These are phyloP conservation scores for Citrus inodora DNA, from an alignment of 345 rosid genomes.

Conservation along the genomic window DNA sequence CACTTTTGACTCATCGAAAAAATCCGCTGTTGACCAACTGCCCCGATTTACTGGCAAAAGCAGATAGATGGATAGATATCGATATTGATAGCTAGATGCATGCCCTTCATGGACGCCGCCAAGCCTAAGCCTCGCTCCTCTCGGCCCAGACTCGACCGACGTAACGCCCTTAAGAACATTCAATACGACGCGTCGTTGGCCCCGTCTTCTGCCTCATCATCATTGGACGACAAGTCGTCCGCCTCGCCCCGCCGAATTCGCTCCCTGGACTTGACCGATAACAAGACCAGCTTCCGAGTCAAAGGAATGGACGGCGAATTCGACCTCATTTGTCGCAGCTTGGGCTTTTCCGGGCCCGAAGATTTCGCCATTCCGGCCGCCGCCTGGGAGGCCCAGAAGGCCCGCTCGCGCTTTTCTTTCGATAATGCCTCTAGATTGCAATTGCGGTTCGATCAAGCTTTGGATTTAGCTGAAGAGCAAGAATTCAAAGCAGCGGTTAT, in stretches of 20 bases:
- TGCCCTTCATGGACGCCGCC: conserved; percentile 28
- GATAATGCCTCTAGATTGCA: conserved; percentile 36
- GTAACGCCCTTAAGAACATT: conserved; percentile 58
- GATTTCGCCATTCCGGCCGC: conserved; percentile 71
- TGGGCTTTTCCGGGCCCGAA: conserved; percentile 67
- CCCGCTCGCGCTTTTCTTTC: conserved; percentile 56
- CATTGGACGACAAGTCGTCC: conserved; percentile 39
- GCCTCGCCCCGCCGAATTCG: conserved; percentile 44
- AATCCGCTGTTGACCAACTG: not conserved
- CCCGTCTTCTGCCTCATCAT: conserved; percentile 24
- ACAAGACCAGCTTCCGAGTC: conserved; percentile 64
- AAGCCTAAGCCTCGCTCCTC: conserved; percentile 21
- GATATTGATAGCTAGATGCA: not conserved
- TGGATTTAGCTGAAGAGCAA: not conserved
- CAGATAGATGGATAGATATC: too few relatives aligned
- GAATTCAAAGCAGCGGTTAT: not conserved
- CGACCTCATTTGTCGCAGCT: conserved; percentile 45
- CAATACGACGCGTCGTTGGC: conserved; percentile 50
- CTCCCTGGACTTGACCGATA: conserved; percentile 42
- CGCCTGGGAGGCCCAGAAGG: conserved; percentile 73
- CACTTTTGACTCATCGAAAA: not conserved
- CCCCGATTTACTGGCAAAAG: too few relatives aligned
- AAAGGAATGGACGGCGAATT: conserved; percentile 67
- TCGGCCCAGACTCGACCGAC: conserved; percentile 53
- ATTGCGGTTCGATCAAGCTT: not conserved